These are phyloP conservation scores for Musa acuminata DNA, from an alignment of 176 grass and related monocot species.

Conservation along the genomic window DNA sequence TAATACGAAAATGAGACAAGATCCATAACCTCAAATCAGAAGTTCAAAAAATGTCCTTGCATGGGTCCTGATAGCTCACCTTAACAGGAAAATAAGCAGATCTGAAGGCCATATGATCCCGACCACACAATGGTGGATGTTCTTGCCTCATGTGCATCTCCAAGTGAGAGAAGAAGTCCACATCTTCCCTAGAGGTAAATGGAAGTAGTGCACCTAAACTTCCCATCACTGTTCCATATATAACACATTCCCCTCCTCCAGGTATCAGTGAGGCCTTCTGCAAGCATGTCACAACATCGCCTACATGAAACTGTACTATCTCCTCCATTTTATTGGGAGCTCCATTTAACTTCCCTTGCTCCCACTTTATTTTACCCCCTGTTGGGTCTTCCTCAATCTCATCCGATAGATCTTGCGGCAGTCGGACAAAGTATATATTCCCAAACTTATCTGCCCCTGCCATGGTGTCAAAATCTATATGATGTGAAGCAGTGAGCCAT, in stretches of 20 bases:
- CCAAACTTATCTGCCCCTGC: constrained; percentile 96
- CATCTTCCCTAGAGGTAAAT: constrained; percentile 92
- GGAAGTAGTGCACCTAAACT: constrained; percentile 88
- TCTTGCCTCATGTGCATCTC: constrained; percentile 99
- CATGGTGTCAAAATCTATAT: constrained; percentile 99
- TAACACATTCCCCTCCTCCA: constrained; percentile 86
- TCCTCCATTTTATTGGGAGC: constrained; percentile 98
- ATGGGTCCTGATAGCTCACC: constrained; percentile 30
- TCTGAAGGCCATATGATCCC: constrained; percentile 95
- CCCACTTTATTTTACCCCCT: constrained; percentile 96
- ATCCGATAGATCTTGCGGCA: constrained; percentile 88
- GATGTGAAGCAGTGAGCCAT: constrained; percentile 87
- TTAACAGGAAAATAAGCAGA: constrained; percentile 98
- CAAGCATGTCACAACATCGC: constrained; percentile 91
- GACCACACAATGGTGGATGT: constrained; percentile 90
- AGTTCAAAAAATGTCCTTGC: not conserved
- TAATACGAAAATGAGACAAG: constrained; percentile 1
- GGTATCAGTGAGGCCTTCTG: constrained; percentile 94
- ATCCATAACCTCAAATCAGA: constrained; percentile 14
- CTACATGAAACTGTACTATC: constrained; percentile 98
- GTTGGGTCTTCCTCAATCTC: constrained; percentile 99
- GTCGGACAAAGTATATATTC: constrained; percentile 90
- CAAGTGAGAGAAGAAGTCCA: constrained; percentile 98
- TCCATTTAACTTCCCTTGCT: constrained; percentile 90
- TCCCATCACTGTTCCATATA: constrained; percentile 95